Percentiles rank a stretch among this genome's conserved stretches.
These are phyloP conservation scores for Pisolithus marmoratus DNA, from an alignment of 768 basidiomycete species.

Conservation along the genomic window DNA sequence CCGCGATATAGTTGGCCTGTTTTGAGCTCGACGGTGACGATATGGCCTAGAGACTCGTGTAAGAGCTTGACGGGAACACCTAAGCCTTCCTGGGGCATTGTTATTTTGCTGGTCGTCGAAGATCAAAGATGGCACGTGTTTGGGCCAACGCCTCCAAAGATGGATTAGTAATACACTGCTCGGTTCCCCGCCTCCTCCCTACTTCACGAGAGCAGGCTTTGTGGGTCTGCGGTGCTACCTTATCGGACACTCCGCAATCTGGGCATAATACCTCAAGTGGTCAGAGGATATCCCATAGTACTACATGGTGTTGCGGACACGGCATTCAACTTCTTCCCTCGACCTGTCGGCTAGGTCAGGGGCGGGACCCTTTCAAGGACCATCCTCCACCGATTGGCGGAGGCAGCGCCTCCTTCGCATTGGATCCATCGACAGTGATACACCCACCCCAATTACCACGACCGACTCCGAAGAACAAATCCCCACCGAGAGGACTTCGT, in stretches of 20 bases:
- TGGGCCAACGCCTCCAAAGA: background rate
- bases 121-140: constrained; percentile 15
- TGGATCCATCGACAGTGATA: constrained; percentile 21
- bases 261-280: no score
- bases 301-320: constrained; percentile 14
- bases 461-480: constrained; percentile 8
- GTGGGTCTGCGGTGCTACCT: no score
- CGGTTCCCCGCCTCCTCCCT: background rate
- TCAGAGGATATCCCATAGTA: background rate
- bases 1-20: constrained; percentile 96
- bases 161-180: background rate
- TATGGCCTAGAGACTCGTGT: constrained; percentile 93
- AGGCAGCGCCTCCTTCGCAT: constrained; percentile 56
- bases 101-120: constrained; percentile 9
- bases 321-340: constrained; percentile 16
- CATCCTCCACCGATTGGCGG: constrained; percentile 56
- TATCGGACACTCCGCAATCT: no score
- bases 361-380: constrained; percentile 38
- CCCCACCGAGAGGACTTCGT: constrained; percentile 31
- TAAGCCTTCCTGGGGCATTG: constrained; percentile 52
- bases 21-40: constrained; percentile 97
- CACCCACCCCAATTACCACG: constrained; percentile 1
- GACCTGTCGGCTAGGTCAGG: constrained; percentile 10
- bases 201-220: no score
- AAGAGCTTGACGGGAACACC: constrained; percentile 96